phyloP scores from a whole-genome alignment of 2,329 filamentous ascomycete genomes.

The Phaeosphaeria sp. region DNA sequence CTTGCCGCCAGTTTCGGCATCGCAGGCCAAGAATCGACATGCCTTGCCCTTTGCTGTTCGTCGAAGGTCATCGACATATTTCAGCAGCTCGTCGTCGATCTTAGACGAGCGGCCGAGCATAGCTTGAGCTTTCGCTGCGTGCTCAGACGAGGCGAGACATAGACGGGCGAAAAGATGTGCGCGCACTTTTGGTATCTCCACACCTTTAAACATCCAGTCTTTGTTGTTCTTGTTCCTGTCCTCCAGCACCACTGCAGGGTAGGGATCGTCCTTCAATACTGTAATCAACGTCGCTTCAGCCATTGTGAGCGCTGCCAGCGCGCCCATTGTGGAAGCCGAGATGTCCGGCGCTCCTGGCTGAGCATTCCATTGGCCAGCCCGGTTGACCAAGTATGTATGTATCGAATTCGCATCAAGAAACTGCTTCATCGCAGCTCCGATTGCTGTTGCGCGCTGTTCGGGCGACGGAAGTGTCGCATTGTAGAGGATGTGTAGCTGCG shows the following conservation, averaged over 20 bases:
- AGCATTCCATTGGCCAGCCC: slow-evolving; percentile 54
- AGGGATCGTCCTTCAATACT: slow-evolving; percentile 93
- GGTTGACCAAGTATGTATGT: slow-evolving; percentile 72
- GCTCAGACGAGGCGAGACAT: slow-evolving; percentile 86
- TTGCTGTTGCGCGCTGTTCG: slow-evolving; percentile 72
- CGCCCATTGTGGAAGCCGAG: slow-evolving; percentile 52
- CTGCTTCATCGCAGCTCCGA: slow-evolving; percentile 77
- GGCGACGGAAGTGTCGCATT: slow-evolving; percentile 60
- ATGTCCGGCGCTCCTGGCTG: slow-evolving; percentile 50
- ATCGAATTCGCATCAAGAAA: slow-evolving; percentile 81
- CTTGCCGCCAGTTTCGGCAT: slow-evolving; percentile 82
- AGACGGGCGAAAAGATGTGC: slow-evolving; percentile 87
- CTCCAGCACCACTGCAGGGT: slow-evolving; percentile 81
- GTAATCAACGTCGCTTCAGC: slow-evolving; percentile 90
- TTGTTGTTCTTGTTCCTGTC: slow-evolving; percentile 81
- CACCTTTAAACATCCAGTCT: slow-evolving; percentile 96
- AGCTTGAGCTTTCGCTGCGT: slow-evolving; percentile 75
- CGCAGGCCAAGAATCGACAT: slow-evolving; percentile 88
- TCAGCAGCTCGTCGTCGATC: slow-evolving; percentile 70
- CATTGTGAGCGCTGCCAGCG: slow-evolving; percentile 68
- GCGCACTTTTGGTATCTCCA: slow-evolving; percentile 86
- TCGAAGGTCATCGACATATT: slow-evolving; percentile 78
- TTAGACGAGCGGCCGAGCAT: slow-evolving; percentile 54
- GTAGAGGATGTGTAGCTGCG: slow-evolving; percentile 76
- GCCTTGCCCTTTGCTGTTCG: slow-evolving; percentile 81